A percentile compares a stretch with the other conserved stretches of the same genome.
These are phyloP conservation scores for Sporothrix curviconia DNA, from an alignment of 2,329 filamentous ascomycete species.

Conservation along the genomic window DNA sequence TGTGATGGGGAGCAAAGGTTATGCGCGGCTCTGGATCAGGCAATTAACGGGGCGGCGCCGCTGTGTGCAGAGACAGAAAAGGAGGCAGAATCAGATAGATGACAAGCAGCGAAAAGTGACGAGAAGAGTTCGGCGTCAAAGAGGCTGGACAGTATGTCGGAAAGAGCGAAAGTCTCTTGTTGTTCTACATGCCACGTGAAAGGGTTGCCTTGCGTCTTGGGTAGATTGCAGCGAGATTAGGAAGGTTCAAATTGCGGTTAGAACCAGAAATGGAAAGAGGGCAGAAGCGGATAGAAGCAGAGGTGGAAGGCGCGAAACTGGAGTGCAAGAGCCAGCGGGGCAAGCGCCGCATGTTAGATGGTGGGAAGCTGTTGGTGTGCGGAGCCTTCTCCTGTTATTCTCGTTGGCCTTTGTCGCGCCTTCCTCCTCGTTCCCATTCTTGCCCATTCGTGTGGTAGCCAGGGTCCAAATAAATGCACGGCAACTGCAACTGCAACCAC, in stretches of 20 bases:
- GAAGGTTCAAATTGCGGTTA: neutral
- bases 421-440: neutral
- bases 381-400: neutral
- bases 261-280: slow-evolving; percentile 9
- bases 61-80: neutral
- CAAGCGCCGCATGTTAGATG: neutral
- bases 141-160: neutral
- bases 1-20: neutral
- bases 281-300: slow-evolving; percentile 1
- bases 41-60: neutral
- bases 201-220: neutral
- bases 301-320: neutral
- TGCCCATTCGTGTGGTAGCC: slow-evolving; percentile 4
- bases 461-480: slow-evolving; percentile 1
- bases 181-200: slow-evolving; percentile 7
- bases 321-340: neutral
- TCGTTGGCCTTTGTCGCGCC: neutral
- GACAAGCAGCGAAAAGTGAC: neutral
- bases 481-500: no score
- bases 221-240: neutral
- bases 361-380: neutral
- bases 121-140: neutral
- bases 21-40: slow-evolving; percentile 5
- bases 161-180: neutral
- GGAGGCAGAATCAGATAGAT: neutral